These are phyloP conservation scores for Toxoplasma gondii DNA, from an alignment of 169 alveolate genomes.

Conservation along the genomic window DNA sequence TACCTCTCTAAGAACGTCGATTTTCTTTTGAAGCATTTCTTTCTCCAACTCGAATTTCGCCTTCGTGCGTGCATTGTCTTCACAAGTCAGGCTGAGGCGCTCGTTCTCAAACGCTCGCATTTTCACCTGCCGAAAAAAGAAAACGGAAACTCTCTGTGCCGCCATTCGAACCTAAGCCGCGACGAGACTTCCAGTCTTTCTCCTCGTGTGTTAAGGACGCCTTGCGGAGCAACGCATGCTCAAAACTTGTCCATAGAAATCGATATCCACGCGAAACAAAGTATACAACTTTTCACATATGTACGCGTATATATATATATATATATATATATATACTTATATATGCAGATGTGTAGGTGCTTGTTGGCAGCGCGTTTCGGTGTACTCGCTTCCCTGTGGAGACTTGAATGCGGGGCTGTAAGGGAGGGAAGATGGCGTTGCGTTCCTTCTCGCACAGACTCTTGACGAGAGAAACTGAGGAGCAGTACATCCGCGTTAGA, in stretches of 20 bases:
- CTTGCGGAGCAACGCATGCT: no score
- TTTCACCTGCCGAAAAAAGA: neutral
- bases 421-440: no score
- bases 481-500: no score
- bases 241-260: neutral
- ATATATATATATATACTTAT: neutral
- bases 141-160: neutral
- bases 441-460: no score
- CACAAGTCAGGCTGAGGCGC: neutral
- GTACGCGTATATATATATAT: neutral
- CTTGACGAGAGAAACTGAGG: no score
- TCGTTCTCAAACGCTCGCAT: neutral
- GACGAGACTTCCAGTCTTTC: no score
- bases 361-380: no score
- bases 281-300: no score
- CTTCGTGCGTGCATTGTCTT: neutral
- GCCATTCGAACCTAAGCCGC: no score
- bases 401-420: no score
- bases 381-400: no score
- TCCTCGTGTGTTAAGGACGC: no score
- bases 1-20: constrained; percentile 21
- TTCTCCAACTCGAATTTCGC: neutral
- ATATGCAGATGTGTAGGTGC: neutral
- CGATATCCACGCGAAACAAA: neutral
- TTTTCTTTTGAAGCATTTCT: constrained; percentile 6